Conservation (phyloP, 1,284 basidiomycete species). For the Ceratobasidium sp. region DNA sequence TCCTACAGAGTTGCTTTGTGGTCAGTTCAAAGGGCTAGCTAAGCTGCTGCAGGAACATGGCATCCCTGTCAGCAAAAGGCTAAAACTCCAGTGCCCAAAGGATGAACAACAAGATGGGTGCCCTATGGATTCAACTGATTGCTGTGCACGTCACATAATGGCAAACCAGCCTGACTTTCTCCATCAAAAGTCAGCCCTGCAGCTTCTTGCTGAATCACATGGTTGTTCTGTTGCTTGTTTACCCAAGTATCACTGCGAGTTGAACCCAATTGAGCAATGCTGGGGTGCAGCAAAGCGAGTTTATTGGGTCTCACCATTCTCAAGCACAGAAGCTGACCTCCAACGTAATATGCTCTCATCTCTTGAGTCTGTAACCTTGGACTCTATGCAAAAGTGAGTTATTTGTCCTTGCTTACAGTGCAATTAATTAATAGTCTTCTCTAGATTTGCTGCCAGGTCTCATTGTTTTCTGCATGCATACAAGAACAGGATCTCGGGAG, state of each 20-base stretch:
- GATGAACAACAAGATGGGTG: slow-evolving; percentile 22
- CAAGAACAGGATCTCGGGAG: slow-evolving; percentile 32
- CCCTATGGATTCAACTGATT: background rate
- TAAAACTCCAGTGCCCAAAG: slow-evolving; percentile 42
- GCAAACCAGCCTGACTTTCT: slow-evolving; percentile 40
- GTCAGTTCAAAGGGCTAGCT: slow-evolving; percentile 56
- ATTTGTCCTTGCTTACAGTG: background rate
- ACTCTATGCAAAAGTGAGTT: slow-evolving; percentile 1
- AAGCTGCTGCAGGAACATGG: slow-evolving; percentile 51
- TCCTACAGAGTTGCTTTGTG: slow-evolving; percentile 47
- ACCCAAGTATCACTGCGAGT: slow-evolving; percentile 6
- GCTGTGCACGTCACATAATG: slow-evolving; percentile 35
- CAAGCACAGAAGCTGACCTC: slow-evolving; percentile 31
- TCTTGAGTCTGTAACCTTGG: slow-evolving; percentile 5
- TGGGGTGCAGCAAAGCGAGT: slow-evolving; percentile 10
- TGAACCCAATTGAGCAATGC: slow-evolving; percentile 16
- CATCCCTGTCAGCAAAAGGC: background rate
- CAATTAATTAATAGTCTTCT: background rate
- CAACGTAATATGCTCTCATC: slow-evolving; percentile 31
- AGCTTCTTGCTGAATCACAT: slow-evolving; percentile 10
- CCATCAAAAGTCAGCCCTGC: slow-evolving; percentile 39
- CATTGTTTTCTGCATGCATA: slow-evolving; percentile 41
- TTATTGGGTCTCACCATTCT: slow-evolving; percentile 22
- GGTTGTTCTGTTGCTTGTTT: slow-evolving; percentile 35
- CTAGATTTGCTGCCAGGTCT: slow-evolving; percentile 38